Base-by-base conservation (phyloP, 2,329 filamentous ascomycete genomes). In the Biscogniauxia sp. region DNA sequence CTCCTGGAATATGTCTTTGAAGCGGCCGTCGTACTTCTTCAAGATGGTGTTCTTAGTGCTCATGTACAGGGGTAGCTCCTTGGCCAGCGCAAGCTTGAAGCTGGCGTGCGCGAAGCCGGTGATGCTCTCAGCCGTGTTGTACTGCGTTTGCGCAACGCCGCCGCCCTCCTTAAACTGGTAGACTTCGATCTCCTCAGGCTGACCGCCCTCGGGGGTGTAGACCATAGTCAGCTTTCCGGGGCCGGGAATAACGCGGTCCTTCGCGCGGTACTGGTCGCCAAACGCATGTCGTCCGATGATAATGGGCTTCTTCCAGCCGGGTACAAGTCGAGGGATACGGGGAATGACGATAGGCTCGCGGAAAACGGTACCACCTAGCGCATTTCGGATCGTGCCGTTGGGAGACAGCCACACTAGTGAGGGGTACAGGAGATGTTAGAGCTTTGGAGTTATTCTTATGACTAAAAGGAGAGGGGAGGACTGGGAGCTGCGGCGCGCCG, bases 31-130 rank as follows among this genome's bases (percentile, higher is more conserved):
- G 80, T 99, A 99, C 79, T 93, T 94, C 85, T 99, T 99, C 70
- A 99, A 83, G 72, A 99, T 99, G 70, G 95, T 99, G 85, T 98
- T 98, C 90, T 99, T 99, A 79, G 95, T 99, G 85, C 92, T 97
- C 94, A 98, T 96, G 84, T 98, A 99, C 73, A 99, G 84, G n/a
- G 95, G 95, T 68, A 96, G 82, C 66, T 83, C 83, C 86, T 97
- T 95, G 78, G 87, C 83, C 53, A 98, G 81, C 37, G 95, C 94
- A 69, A 97, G 87, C 88, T 97, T 96, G 88, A 99, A 98, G 69
- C 89, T 93, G 65, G 95, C 91, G 76, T 98, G 95, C 60, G 95
- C 95, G 73, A 99, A 99, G 64, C 95, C 95, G 58, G 83, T 81
- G 78, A 99, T 99, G 74, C 91, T 95, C 77, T 97, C 95, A 73